Conservation (phyloP, 495 filamentous ascomycete species). For the Aspergillus panamensis region DNA sequence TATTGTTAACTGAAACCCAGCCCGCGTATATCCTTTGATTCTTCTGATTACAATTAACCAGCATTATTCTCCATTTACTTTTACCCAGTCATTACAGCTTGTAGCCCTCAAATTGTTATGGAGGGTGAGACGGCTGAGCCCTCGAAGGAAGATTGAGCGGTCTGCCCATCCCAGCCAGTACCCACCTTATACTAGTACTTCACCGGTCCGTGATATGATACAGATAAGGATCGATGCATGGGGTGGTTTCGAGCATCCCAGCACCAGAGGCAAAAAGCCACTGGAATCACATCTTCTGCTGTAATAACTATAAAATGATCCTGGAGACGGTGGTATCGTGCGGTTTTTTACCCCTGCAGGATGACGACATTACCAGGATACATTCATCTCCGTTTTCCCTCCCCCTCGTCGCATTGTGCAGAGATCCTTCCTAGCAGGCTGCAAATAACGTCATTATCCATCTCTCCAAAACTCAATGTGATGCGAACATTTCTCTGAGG, state of each 20-base stretch:
- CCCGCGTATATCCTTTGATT: neutral
- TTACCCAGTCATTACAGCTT: neutral
- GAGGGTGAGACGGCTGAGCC: constrained; percentile 7
- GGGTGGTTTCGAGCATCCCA: neutral
- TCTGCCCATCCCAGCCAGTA: neutral
- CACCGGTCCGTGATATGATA: neutral
- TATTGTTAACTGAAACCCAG: neutral
- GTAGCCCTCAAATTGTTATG: neutral
- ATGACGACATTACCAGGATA: constrained; percentile 29
- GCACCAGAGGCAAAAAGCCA: neutral
- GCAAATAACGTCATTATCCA: constrained; percentile 3
- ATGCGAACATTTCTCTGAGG: neutral
- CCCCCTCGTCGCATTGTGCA: constrained; percentile 16
- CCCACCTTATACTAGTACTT: too few species aligned
- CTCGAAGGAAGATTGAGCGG: constrained; percentile 7
- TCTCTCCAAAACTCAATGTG: neutral
- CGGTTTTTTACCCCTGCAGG: constrained; percentile 12
- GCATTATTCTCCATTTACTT: neutral
- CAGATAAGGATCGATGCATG: neutral
- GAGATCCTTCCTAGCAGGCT: constrained; percentile 15
- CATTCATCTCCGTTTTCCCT: too few species aligned
- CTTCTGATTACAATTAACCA: neutral
- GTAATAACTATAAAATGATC: neutral
- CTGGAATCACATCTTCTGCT: neutral
- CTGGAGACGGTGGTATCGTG: neutral